Evolutionary conservation across 2,329 filamentous ascomycete species (phyloP).

Genomic region (Diaporthe ilicicola): DNA sequence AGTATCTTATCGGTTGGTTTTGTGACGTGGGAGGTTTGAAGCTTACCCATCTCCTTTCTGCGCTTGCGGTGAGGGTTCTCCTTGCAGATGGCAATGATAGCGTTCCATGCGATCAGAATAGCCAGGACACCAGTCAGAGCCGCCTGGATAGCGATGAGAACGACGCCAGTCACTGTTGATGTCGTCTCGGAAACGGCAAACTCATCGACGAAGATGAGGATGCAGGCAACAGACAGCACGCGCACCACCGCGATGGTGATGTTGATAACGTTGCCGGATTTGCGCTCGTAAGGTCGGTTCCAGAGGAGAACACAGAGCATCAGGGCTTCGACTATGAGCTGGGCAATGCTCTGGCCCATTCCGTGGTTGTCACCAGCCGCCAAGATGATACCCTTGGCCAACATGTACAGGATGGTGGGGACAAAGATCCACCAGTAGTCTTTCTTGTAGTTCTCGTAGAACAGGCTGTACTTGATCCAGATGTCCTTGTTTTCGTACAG

Average conservation of each 20-base stretch:
- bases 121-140: conserved; percentile 83
- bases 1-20: conserved; percentile 32
- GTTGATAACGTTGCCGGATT: conserved; percentile 91
- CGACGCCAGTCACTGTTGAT: conserved; percentile 92
- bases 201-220: conserved; percentile 93
- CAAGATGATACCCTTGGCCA: conserved; percentile 86
- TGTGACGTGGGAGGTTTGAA: neutral
- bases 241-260: conserved; percentile 90
- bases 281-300: conserved; percentile 86
- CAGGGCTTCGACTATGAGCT: conserved; percentile 81
- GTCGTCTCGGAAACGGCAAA: conserved; percentile 90
- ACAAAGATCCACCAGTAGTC: conserved; percentile 98
- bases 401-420: conserved; percentile 88
- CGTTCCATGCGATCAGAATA: conserved; percentile 89
- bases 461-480: conserved; percentile 96
- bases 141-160: conserved; percentile 90
- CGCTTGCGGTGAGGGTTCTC: conserved; percentile 90
- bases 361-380: conserved; percentile 88
- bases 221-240: conserved; percentile 86
- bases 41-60: conserved; percentile 88
- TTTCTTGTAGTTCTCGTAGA: conserved; percentile 96
- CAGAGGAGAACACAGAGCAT: conserved; percentile 84
- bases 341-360: conserved; percentile 79
- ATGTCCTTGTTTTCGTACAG: conserved; percentile 90
- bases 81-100: conserved; percentile 81